phyloP scores from a whole-genome alignment of 2,329 filamentous ascomycete genomes.

The Rhynchosporium agropyri region DNA sequence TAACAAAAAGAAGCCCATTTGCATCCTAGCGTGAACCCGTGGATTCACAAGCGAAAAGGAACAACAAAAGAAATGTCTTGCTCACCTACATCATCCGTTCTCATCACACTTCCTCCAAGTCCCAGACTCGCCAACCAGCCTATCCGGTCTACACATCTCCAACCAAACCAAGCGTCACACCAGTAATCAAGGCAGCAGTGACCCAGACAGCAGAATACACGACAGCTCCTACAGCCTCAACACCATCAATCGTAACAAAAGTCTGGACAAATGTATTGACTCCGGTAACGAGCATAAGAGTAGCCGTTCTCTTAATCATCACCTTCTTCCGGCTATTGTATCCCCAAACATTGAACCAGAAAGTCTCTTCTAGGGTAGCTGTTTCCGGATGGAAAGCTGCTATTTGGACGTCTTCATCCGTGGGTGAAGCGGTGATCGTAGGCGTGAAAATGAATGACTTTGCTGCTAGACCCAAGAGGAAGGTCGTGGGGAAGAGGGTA shows the following conservation, averaged over 20 bases:
- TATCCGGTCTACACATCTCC: slow-evolving; percentile 47
- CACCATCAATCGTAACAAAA: slow-evolving; percentile 67
- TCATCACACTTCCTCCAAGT: neutral
- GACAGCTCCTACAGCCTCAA: slow-evolving; percentile 69
- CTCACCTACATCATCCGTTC: slow-evolving; percentile 12
- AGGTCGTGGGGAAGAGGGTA: slow-evolving; percentile 59
- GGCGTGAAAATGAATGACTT: slow-evolving; percentile 78
- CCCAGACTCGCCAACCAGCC: slow-evolving; percentile 4
- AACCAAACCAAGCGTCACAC: slow-evolving; percentile 56
- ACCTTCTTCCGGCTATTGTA: slow-evolving; percentile 64
- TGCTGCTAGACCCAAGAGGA: slow-evolving; percentile 68
- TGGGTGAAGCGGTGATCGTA: slow-evolving; percentile 53
- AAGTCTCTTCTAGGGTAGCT: slow-evolving; percentile 68
- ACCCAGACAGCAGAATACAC: slow-evolving; percentile 78
- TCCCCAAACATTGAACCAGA: slow-evolving; percentile 74
- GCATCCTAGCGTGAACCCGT: neutral
- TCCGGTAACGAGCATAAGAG: slow-evolving; percentile 59
- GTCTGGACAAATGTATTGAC: slow-evolving; percentile 66
- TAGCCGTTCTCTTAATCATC: slow-evolving; percentile 64
- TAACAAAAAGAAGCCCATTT: slow-evolving; percentile 13
- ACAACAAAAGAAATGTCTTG: slow-evolving; percentile 11
- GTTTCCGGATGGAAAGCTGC: slow-evolving; percentile 63
- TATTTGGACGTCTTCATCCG: slow-evolving; percentile 55
- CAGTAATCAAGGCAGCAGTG: slow-evolving; percentile 62
- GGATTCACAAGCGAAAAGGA: slow-evolving; percentile 7